phyloP scores from a whole-genome alignment of 2,329 filamentous ascomycete genomes.

The Stenocarpella maydis region DNA sequence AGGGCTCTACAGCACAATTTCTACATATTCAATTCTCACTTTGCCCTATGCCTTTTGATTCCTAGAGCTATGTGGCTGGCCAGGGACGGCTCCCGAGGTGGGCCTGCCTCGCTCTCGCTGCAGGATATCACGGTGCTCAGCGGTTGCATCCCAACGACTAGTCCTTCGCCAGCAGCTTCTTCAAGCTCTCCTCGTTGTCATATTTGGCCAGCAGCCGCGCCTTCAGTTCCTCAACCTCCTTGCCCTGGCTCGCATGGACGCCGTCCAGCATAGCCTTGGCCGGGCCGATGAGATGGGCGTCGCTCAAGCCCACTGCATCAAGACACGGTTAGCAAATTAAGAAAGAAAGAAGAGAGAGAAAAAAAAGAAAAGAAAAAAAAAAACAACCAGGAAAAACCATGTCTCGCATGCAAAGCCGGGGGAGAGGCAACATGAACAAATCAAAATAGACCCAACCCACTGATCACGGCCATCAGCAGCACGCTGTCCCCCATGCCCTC shows the following conservation, averaged over 20 bases:
- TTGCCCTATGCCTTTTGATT: neutral
- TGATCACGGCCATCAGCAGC: slow-evolving; percentile 31
- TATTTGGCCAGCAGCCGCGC: slow-evolving; percentile 31
- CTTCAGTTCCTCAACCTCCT: slow-evolving; percentile 32
- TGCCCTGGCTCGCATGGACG: slow-evolving; percentile 20
- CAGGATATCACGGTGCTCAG: no score
- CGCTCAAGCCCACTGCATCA: slow-evolving; percentile 30
- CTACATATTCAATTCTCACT: neutral
- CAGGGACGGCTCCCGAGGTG: neutral
- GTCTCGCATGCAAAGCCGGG: no score
- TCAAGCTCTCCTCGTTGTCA: slow-evolving; percentile 29
- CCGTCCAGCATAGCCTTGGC: slow-evolving; percentile 32
- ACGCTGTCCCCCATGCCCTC: slow-evolving; percentile 32
- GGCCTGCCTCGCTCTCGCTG: neutral
- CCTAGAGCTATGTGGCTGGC: neutral
- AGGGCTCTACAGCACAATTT: neutral
- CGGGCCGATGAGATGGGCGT: slow-evolving; percentile 35
- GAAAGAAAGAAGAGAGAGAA: no score
- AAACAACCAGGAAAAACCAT: no score
- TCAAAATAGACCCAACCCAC: neutral
- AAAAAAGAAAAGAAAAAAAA: neutral
- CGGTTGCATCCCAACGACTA: neutral
- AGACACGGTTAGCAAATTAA: neutral
- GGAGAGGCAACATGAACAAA: no score
- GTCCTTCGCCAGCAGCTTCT: slow-evolving; percentile 18